Percentiles rank a stretch among this genome's conserved stretches.
Conservation (phyloP, 2,329 filamentous ascomycete genomes). For the Nothophaeocryptopus gaeumannii region DNA sequence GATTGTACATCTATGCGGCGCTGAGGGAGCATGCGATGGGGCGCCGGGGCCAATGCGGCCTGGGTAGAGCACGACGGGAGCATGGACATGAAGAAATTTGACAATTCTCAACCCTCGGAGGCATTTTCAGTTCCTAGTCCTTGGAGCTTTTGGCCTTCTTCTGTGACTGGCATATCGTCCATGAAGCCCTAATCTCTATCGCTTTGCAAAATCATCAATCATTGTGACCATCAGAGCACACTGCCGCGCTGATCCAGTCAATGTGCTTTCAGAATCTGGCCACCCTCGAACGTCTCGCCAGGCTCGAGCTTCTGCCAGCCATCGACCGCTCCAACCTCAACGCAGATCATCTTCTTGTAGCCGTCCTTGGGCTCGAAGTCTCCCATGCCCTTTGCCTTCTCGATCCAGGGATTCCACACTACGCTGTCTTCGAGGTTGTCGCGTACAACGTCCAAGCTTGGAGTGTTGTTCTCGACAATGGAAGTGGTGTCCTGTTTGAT, state of each 20-base stretch:
- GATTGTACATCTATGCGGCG: no score
- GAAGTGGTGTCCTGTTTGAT: conserved; percentile 61
- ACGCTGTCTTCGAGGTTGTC: conserved; percentile 86
- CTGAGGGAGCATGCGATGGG: no score
- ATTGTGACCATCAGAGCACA: conserved; percentile 8
- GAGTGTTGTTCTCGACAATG: conserved; percentile 61
- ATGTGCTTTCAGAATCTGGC: conserved; percentile 50
- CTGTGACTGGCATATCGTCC: no score
- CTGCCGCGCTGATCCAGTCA: conserved; percentile 12
- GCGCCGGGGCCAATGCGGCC: no score
- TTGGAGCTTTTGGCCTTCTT: no score
- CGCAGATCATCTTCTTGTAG: conserved; percentile 89
- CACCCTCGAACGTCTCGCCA: conserved; percentile 67
- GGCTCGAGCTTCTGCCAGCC: conserved; percentile 82
- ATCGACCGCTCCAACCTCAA: conserved; percentile 83
- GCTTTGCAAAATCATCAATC: conserved; percentile 1
- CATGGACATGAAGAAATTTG: no score
- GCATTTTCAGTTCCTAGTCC: no score
- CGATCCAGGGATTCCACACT: conserved; percentile 95
- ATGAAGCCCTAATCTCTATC: no score
- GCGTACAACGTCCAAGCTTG: conserved; percentile 70
- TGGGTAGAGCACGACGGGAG: no score
- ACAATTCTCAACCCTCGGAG: no score
- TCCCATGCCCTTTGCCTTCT: conserved; percentile 75
- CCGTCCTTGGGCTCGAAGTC: conserved; percentile 89